A percentile compares a stretch with the other conserved stretches of the same genome.
Conservation (phyloP, 2,329 filamentous ascomycete genomes). For the Aspergillus brunneoviolaceus region DNA sequence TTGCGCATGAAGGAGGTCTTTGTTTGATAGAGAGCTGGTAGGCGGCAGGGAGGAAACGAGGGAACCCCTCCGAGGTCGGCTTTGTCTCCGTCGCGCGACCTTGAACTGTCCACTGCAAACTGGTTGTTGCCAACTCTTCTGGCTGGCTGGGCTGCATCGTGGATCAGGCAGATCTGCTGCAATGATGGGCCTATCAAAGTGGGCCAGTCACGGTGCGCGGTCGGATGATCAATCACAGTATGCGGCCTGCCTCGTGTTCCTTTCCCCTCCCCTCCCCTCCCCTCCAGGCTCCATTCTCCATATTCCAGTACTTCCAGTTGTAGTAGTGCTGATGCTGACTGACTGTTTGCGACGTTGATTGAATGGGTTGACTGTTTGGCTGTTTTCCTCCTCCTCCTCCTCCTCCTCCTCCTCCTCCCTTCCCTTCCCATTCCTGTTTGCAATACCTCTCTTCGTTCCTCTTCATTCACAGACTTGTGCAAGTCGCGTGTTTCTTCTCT, state of each 20-base stretch:
- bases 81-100: background rate
- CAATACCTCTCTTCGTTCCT: no score
- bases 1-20: background rate
- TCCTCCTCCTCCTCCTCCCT: no score
- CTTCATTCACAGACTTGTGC: no score
- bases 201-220: constrained; percentile 1
- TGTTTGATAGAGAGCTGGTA: background rate
- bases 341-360: no score
- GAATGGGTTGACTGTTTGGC: no score
- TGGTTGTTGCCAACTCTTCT: no score
- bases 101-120: no score
- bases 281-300: background rate
- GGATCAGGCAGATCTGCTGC: constrained; percentile 5
- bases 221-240: constrained; percentile 1
- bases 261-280: background rate
- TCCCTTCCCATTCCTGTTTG: no score
- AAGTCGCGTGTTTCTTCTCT: no score
- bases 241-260: background rate
- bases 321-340: background rate
- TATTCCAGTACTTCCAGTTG: no score
- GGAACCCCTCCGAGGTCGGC: background rate
- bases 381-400: no score
- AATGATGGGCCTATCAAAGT: background rate
- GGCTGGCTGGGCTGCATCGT: background rate
- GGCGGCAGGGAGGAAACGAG: background rate